Evolutionary conservation across 139 green algal genomes (phyloP), one percentile per base, ranked within the genome.

Genomic region (Nannochloris sp.): DNA sequence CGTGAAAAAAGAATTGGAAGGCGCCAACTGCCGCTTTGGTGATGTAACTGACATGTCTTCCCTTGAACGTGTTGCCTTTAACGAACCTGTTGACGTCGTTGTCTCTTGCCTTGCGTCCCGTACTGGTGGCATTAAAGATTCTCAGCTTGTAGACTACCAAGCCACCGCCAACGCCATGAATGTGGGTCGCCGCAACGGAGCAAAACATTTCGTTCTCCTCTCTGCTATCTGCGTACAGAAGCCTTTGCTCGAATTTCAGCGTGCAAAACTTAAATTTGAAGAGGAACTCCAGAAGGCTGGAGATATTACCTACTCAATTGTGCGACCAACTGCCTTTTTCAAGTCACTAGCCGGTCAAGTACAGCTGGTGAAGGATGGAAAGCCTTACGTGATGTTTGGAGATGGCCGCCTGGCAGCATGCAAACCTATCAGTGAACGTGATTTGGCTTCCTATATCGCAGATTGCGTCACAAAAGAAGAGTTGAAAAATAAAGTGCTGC

Each of bases 361-460:
- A n/a, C 73, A 96, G 66, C 74, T 89, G 24, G 86, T 97, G 35
- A 95, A 95, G 77, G 76, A 86, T 19, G 95, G 95, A 29, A 90
- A 90, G 57, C 94, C 95, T 3, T 99, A 97, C 76, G 91, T 99
- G 44, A 96, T 97, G 87, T 99, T 99, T 83, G 95, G 95, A 19
- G 94, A 99, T 73, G 95, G 95, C 64, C 83, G 79, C 55, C 83
- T 98, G 61, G 90, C 90, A 0, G 80, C 79, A 24, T 99, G 95
- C 87, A 99, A 99, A 79, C 94, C 95, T 53, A 99, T 99, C 82
- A 96, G 85, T 61, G 95, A 99, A 74, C 36, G 66, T 0, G 92
- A 98, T 74, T 74, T 98, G 32, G 93, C 93, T 2, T 61, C 65
- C 32, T 97, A 93, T 85, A 97, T 97, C 47, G 87, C 81, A 6